Percentiles rank a stretch among this genome's conserved stretches.
Evolutionary conservation across 306 rosid genomes (phyloP).

Genomic region (Fagus sylvatica): DNA sequence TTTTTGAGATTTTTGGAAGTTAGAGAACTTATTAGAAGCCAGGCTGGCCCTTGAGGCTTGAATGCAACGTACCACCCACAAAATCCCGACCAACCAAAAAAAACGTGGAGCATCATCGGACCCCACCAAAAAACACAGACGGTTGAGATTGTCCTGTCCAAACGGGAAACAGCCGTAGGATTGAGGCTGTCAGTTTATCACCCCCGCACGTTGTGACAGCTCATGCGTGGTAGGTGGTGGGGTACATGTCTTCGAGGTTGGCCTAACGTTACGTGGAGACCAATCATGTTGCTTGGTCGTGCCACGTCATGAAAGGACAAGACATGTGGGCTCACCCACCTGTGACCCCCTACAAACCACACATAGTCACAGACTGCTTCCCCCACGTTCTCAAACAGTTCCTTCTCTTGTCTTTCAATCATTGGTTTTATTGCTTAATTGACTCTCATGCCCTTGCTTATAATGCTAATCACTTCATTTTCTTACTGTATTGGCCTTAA

Average conservation of each 20-base stretch:
- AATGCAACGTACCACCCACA: conserved; percentile 53
- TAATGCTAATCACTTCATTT: conserved; percentile 3
- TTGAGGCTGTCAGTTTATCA: not conserved
- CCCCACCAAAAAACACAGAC: conserved; percentile 12
- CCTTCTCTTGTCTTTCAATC: conserved; percentile 42
- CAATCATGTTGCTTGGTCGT: conserved; percentile 58
- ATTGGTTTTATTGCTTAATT: conserved; percentile 25
- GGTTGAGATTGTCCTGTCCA: conserved; percentile 11
- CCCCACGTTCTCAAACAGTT: conserved; percentile 49
- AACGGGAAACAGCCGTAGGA: conserved; percentile 31
- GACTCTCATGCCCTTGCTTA: conserved; percentile 42
- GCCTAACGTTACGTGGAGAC: conserved; percentile 44
- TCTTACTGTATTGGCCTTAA: not conserved
- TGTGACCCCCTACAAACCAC: conserved; percentile 21
- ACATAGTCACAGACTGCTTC: conserved; percentile 15
- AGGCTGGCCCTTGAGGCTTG: conserved; percentile 26
- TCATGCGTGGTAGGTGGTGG: conserved; percentile 54
- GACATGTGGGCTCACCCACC: conserved; percentile 18
- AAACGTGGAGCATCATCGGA: conserved; percentile 34
- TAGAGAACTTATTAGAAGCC: not conserved
- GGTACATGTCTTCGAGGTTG: conserved; percentile 42
- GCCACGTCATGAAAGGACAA: conserved; percentile 45
- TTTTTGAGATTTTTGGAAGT: not conserved
- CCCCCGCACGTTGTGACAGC: conserved; percentile 65
- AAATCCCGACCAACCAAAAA: conserved; percentile 34